Evolutionary conservation across 371 early-diverging fungal genomes (phyloP).

Genomic region (Dichotomocladium elegans): DNA sequence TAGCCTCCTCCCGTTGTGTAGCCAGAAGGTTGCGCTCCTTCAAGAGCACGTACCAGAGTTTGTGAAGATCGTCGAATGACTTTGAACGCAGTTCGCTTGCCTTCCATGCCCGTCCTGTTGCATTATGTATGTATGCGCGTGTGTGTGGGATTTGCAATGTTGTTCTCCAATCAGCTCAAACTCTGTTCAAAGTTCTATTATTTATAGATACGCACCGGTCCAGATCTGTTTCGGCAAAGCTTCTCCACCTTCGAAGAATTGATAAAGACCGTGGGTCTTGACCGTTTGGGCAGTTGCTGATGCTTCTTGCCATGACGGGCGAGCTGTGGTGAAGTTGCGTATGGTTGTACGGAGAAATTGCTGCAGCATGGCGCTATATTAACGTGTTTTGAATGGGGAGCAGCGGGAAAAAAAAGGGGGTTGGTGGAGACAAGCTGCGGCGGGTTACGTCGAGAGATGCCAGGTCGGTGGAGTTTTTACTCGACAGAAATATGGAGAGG

Average conservation of each 20-base stretch:
- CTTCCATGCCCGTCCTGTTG: constrained; percentile 90
- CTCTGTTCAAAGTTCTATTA: background rate
- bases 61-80: constrained; percentile 95
- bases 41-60: constrained; percentile 91
- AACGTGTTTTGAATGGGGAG: no score
- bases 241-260: constrained; percentile 84
- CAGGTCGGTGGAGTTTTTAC: no score
- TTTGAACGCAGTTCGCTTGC: constrained; percentile 88
- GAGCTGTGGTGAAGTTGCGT: constrained; percentile 30
- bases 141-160: background rate
- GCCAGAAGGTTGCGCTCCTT: constrained; percentile 93
- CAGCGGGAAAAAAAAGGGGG: no score
- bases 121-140: no score
- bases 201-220: constrained; percentile 56
- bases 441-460: no score
- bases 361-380: no score
- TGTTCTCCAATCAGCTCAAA: background rate
- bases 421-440: no score
- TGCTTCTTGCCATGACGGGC: constrained; percentile 11
- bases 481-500: no score
- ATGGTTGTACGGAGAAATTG: constrained; percentile 1
- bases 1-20: constrained; percentile 83
- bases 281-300: constrained; percentile 3
- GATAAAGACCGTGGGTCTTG: constrained; percentile 67
- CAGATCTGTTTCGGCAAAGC: constrained; percentile 60